Conservation (phyloP, 305 asterid genomes). For the Solanum hybrid region DNA sequence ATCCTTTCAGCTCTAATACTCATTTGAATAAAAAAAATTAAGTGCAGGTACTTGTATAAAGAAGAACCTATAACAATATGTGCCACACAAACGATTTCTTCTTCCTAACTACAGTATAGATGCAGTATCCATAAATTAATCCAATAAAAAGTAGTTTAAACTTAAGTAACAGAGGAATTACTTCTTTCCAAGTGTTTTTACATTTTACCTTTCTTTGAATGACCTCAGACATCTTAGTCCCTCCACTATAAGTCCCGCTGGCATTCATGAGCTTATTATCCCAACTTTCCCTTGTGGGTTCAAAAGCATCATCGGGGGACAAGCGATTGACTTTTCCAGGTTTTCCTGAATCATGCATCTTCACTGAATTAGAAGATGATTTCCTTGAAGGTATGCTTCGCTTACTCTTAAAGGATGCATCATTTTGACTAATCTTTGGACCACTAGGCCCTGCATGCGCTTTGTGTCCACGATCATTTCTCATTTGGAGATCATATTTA, state of each 20-base stretch:
- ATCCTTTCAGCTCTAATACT: background rate
- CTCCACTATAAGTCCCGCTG: slow-evolving; percentile 43
- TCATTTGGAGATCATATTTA: slow-evolving; percentile 41
- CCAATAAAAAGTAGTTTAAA: slow-evolving; percentile 4
- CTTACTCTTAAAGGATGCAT: slow-evolving; percentile 45
- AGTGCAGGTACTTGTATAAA: background rate
- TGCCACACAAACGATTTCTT: background rate
- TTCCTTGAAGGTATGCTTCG: slow-evolving; percentile 46
- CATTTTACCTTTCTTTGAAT: slow-evolving; percentile 76
- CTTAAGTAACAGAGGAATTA: background rate
- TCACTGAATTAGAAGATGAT: slow-evolving; percentile 30
- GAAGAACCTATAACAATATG: background rate
- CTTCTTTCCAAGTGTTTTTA: slow-evolving; percentile 11
- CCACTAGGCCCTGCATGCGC: slow-evolving; percentile 41
- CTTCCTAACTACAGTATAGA: background rate
- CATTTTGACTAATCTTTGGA: slow-evolving; percentile 39
- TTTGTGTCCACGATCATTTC: slow-evolving; percentile 49
- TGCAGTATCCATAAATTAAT: background rate
- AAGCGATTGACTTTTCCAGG: slow-evolving; percentile 40
- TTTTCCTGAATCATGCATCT: slow-evolving; percentile 39
- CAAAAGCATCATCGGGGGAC: slow-evolving; percentile 47
- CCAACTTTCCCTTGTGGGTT: slow-evolving; percentile 43
- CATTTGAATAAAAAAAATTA: background rate
- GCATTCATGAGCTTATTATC: slow-evolving; percentile 41
- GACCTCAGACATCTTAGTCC: slow-evolving; percentile 64